Conservation (phyloP, 2,329 filamentous ascomycete genomes). For the Cercospora sp. region DNA sequence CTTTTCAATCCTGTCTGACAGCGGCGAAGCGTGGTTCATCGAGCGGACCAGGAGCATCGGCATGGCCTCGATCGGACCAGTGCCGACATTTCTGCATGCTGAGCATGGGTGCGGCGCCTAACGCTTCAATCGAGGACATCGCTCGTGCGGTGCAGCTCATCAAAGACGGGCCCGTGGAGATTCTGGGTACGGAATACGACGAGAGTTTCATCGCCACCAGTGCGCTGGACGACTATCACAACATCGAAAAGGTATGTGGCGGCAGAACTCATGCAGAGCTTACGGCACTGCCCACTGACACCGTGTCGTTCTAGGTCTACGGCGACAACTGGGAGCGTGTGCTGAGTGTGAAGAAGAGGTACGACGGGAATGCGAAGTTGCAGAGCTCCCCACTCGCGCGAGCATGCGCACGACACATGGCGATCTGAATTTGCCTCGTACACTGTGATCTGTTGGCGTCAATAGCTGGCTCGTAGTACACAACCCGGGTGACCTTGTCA, state of each 20-base stretch:
- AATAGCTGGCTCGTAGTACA: too few species aligned
- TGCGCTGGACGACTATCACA: background rate
- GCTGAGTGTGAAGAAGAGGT: background rate
- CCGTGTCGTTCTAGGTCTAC: background rate
- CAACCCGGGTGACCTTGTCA: too few species aligned
- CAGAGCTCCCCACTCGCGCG: background rate
- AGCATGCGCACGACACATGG: background rate
- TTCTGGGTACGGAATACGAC: background rate
- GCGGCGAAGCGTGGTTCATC: background rate
- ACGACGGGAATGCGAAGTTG: background rate
- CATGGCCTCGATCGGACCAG: slow-evolving; percentile 6
- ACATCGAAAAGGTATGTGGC: slow-evolving; percentile 1
- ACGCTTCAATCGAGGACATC: background rate
- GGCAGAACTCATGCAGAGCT: background rate
- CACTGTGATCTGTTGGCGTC: too few species aligned
- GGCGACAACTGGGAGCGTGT: background rate
- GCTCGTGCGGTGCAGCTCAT: too few species aligned
- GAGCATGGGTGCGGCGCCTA: background rate
- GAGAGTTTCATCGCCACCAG: background rate
- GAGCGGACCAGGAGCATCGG: slow-evolving; percentile 6
- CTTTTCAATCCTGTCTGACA: background rate
- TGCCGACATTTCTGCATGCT: slow-evolving; percentile 8
- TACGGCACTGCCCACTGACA: too few species aligned
- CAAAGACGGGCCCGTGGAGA: too few species aligned
- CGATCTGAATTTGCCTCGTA: too few species aligned